A percentile compares a stretch with the other conserved stretches of the same genome.
Conservation (phyloP, 768 basidiomycete species). For the Boletus coccyginus region DNA sequence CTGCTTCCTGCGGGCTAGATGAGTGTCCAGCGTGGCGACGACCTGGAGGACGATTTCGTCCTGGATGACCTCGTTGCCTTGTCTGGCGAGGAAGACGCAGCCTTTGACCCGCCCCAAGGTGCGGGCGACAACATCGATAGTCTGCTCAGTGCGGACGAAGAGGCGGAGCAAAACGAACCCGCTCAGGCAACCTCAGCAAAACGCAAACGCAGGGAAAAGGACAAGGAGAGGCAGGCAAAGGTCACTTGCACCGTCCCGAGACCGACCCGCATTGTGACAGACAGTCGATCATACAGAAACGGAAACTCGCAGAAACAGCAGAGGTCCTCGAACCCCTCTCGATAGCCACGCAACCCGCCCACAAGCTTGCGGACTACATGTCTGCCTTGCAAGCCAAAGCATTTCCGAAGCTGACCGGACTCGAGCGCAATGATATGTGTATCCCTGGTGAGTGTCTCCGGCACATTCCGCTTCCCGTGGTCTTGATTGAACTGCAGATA, state of each 20-base stretch:
- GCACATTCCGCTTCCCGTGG: constrained; percentile 17
- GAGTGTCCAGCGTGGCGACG: constrained; percentile 57
- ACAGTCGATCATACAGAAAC: constrained; percentile 45
- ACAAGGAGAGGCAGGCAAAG: constrained; percentile 73
- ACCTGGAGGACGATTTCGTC: constrained; percentile 81
- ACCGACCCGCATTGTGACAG: constrained; percentile 6
- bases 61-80: constrained; percentile 64
- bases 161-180: constrained; percentile 35
- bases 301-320: constrained; percentile 52
- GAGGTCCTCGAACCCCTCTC: constrained; percentile 40
- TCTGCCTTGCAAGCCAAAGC: constrained; percentile 64
- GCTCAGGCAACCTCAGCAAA: constrained; percentile 38
- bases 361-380: constrained; percentile 60
- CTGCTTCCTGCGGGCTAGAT: constrained; percentile 10
- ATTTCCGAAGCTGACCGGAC: constrained; percentile 61
- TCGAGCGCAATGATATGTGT: constrained; percentile 78
- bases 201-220: constrained; percentile 72
- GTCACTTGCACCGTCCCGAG: constrained; percentile 33
- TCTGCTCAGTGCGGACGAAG: constrained; percentile 47
- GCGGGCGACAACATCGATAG: constrained; percentile 36
- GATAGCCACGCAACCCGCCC: constrained; percentile 55
- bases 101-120: constrained; percentile 25
- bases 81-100: constrained; percentile 53
- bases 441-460: constrained; percentile 65
- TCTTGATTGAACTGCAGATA: constrained; percentile 55